Evolutionary conservation across 1,139 yeast genomes (phyloP), one percentile per base, ranked within the genome.

Genomic region (Pichiaceae sp.): DNA sequence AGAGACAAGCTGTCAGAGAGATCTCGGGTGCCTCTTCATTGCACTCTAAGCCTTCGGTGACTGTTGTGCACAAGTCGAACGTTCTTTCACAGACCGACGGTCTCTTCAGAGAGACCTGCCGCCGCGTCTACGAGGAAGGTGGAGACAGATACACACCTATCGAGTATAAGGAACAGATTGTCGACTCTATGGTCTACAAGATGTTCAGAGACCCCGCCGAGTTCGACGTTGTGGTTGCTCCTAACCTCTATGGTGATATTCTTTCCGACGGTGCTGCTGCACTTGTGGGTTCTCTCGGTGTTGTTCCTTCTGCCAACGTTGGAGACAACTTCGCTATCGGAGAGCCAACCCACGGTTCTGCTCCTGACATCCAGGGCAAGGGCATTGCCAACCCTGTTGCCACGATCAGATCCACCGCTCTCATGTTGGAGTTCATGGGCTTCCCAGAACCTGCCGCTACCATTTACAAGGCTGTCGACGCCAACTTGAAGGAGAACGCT

Each of bases 191-290:
- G 98, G 98, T 91, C 42, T 91, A 91, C 76, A 77, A 95, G 62
- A 77, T 91, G 89, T 91, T 91, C 78, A 79, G 96, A 64, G 96
- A 91, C 63, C 98, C 98, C 37, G 89, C 87, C 57, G 79, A 83
- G 59, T 91, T 91, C 54, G 98, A 91, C 57, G 98, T 93, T 41
- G 93, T 91, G 30, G 98, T 91, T 38, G 98, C 97, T 43, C 98
- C 98, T 54, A 91, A 93, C 72, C 72, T 91, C 60, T 91, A 91
- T 62, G 98, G 98, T 60, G 98, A 91, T 62, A 87, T 91, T 51
- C 70, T 93, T 52, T 83, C 95, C 50, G 98, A 91, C 58, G 98
- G 98, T 63, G 98, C 98, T 40, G 98, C 98, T 52, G 98, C 98
- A 20, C 74, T 91, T 43, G 98, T 91, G 33, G 98, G 98, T 36